Conservation (phyloP, 257 asterid species). For the Thymus mandschuricus region DNA sequence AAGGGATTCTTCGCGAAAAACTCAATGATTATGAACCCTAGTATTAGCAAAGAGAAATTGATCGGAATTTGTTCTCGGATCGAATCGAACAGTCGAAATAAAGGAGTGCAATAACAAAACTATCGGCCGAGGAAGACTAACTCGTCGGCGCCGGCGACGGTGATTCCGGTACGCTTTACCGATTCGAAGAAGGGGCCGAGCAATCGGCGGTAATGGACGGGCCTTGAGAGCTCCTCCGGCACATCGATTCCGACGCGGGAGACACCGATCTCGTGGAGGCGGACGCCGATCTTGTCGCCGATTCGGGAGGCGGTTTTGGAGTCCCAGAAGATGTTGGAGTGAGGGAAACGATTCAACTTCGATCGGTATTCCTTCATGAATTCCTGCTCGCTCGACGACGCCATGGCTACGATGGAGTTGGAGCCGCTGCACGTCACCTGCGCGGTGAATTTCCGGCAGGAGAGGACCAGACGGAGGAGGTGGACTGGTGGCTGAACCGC, state of each 20-base stretch:
- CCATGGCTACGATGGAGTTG: slow-evolving; percentile 67
- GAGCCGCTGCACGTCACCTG: slow-evolving; percentile 59
- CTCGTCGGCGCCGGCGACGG: slow-evolving; percentile 56
- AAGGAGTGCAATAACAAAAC: background rate
- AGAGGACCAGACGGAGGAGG: slow-evolving; percentile 62
- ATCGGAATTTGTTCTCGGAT: background rate
- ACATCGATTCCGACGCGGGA: slow-evolving; percentile 54
- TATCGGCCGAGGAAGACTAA: slow-evolving; percentile 49
- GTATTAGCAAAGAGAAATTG: background rate
- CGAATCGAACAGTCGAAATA: slow-evolving; percentile 10
- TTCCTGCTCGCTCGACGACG: slow-evolving; percentile 74
- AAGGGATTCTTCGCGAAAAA: background rate
- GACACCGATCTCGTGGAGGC: slow-evolving; percentile 57
- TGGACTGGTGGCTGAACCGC: slow-evolving; percentile 42
- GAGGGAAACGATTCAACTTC: slow-evolving; percentile 63
- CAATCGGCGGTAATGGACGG: slow-evolving; percentile 58
- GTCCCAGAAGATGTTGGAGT: slow-evolving; percentile 56
- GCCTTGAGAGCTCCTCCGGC: slow-evolving; percentile 58
- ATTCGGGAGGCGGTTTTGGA: slow-evolving; percentile 54
- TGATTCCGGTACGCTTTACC: slow-evolving; percentile 62
- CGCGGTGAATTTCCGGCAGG: slow-evolving; percentile 77
- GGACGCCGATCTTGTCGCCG: slow-evolving; percentile 67
- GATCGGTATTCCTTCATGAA: slow-evolving; percentile 55
- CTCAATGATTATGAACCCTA: background rate
- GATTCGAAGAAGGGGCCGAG: slow-evolving; percentile 56